A percentile compares a stretch with the other conserved stretches of the same genome.
These are phyloP conservation scores for Cercophora newfieldiana DNA, from an alignment of 495 filamentous ascomycete species.

Conservation along the genomic window DNA sequence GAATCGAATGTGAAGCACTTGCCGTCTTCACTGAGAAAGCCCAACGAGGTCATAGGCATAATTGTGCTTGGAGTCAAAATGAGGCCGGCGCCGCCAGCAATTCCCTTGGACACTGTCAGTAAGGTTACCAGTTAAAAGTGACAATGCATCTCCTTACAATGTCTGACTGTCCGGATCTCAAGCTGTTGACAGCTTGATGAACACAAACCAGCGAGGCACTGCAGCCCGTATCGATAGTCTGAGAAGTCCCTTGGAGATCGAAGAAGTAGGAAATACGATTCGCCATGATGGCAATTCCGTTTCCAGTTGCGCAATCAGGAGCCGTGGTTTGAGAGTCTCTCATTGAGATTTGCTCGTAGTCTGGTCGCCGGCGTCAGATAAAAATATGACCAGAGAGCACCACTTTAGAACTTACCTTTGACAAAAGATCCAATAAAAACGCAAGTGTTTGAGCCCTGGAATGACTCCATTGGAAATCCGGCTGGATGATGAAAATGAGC, in stretches of 20 bases:
- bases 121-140: slow-evolving; percentile 24
- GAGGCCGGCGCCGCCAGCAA: slow-evolving; percentile 54
- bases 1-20: slow-evolving; percentile 59
- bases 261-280: slow-evolving; percentile 55
- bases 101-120: slow-evolving; percentile 28
- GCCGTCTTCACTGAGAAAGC: slow-evolving; percentile 41
- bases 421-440: slow-evolving; percentile 37
- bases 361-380: slow-evolving; percentile 22
- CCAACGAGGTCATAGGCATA: slow-evolving; percentile 31
- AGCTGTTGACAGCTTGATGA: slow-evolving; percentile 50
- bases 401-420: slow-evolving; percentile 29
- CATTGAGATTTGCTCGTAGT: slow-evolving; percentile 38
- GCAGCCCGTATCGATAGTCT: slow-evolving; percentile 55
- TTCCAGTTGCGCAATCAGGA: slow-evolving; percentile 44
- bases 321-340: slow-evolving; percentile 29
- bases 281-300: slow-evolving; percentile 37
- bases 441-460: slow-evolving; percentile 15
- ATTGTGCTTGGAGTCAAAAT: slow-evolving; percentile 48
- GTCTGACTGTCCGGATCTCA: slow-evolving; percentile 39
- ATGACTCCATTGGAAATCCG: slow-evolving; percentile 49
- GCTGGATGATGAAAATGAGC: too few species aligned
- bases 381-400: background rate
- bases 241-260: slow-evolving; percentile 44
- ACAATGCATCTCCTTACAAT: slow-evolving; percentile 29
- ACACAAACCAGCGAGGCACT: slow-evolving; percentile 53